A percentile compares a stretch with the other conserved stretches of the same genome.
Evolutionary conservation across 192 early-diverging fungal genomes (phyloP).

Genomic region (Backusella mclennaniae): DNA sequence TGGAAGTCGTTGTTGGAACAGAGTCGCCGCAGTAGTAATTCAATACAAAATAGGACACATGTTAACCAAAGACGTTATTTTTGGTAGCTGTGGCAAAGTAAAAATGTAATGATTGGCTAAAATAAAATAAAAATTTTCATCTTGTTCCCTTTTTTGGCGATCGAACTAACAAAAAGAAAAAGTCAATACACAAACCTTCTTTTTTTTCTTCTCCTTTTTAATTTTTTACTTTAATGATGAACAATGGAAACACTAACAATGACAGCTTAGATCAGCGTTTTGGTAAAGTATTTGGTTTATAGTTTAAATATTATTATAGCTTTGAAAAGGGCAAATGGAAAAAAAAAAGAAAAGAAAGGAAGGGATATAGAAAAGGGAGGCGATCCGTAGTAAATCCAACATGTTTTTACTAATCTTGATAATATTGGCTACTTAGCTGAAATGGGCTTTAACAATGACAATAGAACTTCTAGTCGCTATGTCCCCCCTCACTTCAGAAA

Average conservation of each 20-base stretch:
- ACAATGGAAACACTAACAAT: constrained; percentile 17
- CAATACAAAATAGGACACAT: not conserved
- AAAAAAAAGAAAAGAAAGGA: not conserved
- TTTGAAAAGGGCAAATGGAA: not conserved
- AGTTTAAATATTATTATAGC: not conserved
- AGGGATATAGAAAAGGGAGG: not conserved
- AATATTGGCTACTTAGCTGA: not conserved
- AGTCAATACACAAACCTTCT: not conserved
- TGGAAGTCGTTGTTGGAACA: constrained; percentile 9
- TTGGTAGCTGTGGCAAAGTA: not conserved
- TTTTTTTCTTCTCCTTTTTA: not conserved
- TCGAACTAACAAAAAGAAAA: not conserved
- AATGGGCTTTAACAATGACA: constrained; percentile 60
- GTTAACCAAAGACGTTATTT: constrained; percentile 3
- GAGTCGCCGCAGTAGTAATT: not conserved
- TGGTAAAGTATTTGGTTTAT: constrained; percentile 44
- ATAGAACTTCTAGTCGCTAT: constrained; percentile 51
- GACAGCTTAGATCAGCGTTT: constrained; percentile 72
- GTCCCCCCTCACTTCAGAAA: constrained; percentile 67
- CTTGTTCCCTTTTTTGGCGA: not conserved
- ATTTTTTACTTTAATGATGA: not conserved
- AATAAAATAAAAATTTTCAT: not conserved
- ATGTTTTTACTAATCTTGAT: not conserved
- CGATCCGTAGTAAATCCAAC: not conserved
- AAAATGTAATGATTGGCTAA: not conserved